Conservation (phyloP, 768 basidiomycete genomes). For the Dacryopinax spathularia region DNA sequence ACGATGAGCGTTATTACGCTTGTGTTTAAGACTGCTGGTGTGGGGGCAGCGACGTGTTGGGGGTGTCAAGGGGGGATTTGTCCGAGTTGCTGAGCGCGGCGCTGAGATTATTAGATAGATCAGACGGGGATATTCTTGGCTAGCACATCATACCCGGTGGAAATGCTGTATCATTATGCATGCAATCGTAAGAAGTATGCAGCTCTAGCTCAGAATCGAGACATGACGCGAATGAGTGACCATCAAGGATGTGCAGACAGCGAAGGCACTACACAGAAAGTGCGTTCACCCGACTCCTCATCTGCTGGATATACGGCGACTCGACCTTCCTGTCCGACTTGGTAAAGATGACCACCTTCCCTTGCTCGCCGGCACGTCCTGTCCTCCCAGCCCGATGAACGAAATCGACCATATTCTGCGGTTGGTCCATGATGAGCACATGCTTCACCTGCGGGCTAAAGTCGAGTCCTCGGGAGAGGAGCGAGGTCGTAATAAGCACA, state of each 20-base stretch:
- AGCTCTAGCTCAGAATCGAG: too few species aligned
- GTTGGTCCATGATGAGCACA: slow-evolving; percentile 78
- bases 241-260: too few species aligned
- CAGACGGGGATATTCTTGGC: background rate
- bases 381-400: slow-evolving; percentile 79
- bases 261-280: background rate
- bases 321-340: background rate
- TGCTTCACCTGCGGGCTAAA: slow-evolving; percentile 64
- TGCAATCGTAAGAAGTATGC: too few species aligned
- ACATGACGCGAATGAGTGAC: background rate
- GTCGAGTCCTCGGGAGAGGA: slow-evolving; percentile 81
- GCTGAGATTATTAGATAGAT: background rate
- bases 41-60: slow-evolving; percentile 68
- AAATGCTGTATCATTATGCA: slow-evolving; percentile 1
- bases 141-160: too few species aligned
- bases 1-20: slow-evolving; percentile 73
- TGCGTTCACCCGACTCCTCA: background rate
- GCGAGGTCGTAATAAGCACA: slow-evolving; percentile 76
- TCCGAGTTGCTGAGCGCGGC: background rate
- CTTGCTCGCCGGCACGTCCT: slow-evolving; percentile 41
- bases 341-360: slow-evolving; percentile 14
- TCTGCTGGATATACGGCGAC: background rate
- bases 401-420: slow-evolving; percentile 82
- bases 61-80: slow-evolving; percentile 39
- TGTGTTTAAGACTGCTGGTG: slow-evolving; percentile 54